A percentile compares a stretch with the other conserved stretches of the same genome.
Evolutionary conservation across 2,329 filamentous ascomycete genomes (phyloP).

Genomic region (Epichloe hybrida): DNA sequence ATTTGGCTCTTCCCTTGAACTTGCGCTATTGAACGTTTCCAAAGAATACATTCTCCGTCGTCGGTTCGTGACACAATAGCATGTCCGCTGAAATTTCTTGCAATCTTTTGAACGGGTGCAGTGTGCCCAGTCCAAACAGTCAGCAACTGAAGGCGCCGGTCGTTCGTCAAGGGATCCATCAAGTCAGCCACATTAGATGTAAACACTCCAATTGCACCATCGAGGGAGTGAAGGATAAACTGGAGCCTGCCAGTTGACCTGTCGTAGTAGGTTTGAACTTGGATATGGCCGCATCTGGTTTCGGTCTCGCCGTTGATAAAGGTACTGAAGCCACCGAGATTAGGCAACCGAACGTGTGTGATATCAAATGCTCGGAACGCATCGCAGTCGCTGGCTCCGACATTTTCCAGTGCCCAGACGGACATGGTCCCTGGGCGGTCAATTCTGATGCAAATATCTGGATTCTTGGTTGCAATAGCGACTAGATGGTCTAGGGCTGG

Average conservation of each 20-base stretch:
- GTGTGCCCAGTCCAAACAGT: conserved; percentile 77
- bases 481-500: conserved; percentile 73
- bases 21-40: conserved; percentile 43
- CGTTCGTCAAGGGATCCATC: conserved; percentile 56
- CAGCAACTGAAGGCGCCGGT: conserved; percentile 45
- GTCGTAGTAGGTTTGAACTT: conserved; percentile 62
- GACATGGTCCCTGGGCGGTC: conserved; percentile 80
- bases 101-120: conserved; percentile 67
- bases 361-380: conserved; percentile 70
- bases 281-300: conserved; percentile 34
- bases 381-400: conserved; percentile 55
- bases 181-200: conserved; percentile 65
- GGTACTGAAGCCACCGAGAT: conserved; percentile 33
- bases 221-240: conserved; percentile 70
- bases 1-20: conserved; percentile 26
- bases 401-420: conserved; percentile 82
- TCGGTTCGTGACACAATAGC: conserved; percentile 71
- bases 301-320: conserved; percentile 12
- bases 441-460: conserved; percentile 76
- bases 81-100: conserved; percentile 69
- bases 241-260: conserved; percentile 50
- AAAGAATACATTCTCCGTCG: conserved; percentile 68
- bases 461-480: conserved; percentile 69
- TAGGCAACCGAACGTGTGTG: conserved; percentile 53
- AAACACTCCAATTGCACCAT: conserved; percentile 73